These are phyloP conservation scores for Gautieria morchelliformis DNA, from an alignment of 768 basidiomycete species.

Conservation along the genomic window DNA sequence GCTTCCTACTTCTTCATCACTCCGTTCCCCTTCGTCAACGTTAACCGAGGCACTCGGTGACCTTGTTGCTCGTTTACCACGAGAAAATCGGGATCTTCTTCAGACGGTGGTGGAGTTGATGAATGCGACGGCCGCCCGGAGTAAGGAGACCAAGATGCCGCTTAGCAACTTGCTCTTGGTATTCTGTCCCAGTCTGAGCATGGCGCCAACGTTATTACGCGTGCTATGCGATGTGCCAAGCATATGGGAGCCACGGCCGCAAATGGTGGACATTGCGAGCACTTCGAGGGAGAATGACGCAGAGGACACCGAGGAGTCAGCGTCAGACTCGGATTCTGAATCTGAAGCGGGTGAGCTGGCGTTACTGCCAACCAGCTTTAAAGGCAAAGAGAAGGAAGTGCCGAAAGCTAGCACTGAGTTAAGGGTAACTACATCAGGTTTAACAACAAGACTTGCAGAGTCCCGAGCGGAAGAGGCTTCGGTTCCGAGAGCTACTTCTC, in stretches of 20 bases:
- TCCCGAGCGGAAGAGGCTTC: constrained; percentile 59
- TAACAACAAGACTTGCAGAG: constrained; percentile 30
- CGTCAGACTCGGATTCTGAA: background rate
- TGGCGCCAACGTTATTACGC: constrained; percentile 65
- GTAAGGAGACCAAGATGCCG: constrained; percentile 83
- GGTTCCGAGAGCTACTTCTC: constrained; percentile 45
- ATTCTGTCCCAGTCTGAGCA: constrained; percentile 77
- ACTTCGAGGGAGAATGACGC: background rate
- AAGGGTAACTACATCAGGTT: constrained; percentile 30
- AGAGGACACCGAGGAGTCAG: background rate
- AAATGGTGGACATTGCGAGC: constrained; percentile 20
- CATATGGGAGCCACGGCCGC: constrained; percentile 42
- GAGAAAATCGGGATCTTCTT: constrained; percentile 77
- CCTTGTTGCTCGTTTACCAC: constrained; percentile 61
- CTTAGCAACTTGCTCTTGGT: constrained; percentile 80
- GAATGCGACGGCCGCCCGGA: constrained; percentile 56
- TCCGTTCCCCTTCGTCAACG: constrained; percentile 50
- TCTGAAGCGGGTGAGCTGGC: background rate
- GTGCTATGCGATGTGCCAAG: constrained; percentile 61
- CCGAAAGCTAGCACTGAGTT: constrained; percentile 4
- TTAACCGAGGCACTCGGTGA: constrained; percentile 49
- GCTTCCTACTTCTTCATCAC: constrained; percentile 54
- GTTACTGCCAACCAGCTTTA: background rate
- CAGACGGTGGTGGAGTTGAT: constrained; percentile 76
- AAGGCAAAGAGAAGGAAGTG: background rate